Conservation (phyloP, 2,329 filamentous ascomycete genomes). For the Diaporthe sp. region DNA sequence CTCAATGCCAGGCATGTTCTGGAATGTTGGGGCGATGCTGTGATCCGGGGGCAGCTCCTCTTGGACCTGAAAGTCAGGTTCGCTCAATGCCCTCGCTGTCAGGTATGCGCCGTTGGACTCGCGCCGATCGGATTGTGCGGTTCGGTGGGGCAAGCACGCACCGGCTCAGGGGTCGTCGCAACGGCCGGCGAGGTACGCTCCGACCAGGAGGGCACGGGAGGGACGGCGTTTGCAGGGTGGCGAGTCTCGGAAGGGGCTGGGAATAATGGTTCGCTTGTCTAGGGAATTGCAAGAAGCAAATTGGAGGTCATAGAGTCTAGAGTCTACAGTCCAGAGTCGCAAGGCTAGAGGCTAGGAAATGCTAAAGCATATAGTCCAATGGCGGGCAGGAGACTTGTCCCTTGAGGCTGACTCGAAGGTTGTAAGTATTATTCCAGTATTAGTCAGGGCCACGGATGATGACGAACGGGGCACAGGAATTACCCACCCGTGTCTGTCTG, state of each 20-base stretch:
- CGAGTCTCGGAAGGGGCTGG: neutral
- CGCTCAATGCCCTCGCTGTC: neutral
- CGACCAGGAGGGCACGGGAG: neutral
- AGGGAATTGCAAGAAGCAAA: neutral
- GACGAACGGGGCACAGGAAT: constrained; percentile 23
- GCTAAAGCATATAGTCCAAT: neutral
- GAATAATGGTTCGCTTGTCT: neutral
- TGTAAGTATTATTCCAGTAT: constrained; percentile 13
- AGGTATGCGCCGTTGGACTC: neutral
- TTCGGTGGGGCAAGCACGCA: constrained; percentile 26
- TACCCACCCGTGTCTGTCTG: neutral
- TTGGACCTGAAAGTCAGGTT: neutral
- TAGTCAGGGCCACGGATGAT: constrained; percentile 20
- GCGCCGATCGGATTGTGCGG: constrained; percentile 28
- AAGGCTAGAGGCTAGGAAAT: neutral
- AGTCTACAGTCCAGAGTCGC: neutral
- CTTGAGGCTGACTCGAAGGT: constrained; percentile 11
- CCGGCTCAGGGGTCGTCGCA: constrained; percentile 23
- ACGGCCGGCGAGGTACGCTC: neutral
- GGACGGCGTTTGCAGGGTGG: neutral
- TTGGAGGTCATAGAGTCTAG: neutral
- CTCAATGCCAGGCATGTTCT: constrained; percentile 16
- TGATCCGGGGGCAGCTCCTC: neutral
- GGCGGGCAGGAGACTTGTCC: neutral
- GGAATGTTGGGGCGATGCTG: neutral